Evolutionary conservation across 306 rosid species (phyloP).

Genomic region (Lithocarpus polystachyus): DNA sequence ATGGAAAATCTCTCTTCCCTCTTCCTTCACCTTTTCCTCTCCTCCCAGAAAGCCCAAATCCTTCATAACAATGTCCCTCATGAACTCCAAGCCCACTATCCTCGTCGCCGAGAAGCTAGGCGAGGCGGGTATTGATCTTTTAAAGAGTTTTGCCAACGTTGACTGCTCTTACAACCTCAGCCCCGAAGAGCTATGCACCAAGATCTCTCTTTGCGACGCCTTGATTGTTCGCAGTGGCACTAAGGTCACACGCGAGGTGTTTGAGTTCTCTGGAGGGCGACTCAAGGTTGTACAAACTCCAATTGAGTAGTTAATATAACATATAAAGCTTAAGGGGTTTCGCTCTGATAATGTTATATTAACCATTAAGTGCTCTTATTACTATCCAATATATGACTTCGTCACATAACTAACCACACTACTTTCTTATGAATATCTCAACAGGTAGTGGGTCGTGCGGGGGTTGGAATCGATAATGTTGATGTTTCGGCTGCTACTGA

Average conservation of each 20-base stretch:
- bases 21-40: neutral
- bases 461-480: slow-evolving; percentile 15
- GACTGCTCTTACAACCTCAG: slow-evolving; percentile 9
- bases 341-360: too few species aligned
- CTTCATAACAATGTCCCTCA: neutral
- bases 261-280: neutral
- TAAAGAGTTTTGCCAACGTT: neutral
- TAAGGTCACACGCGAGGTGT: slow-evolving; percentile 9
- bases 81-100: slow-evolving; percentile 3
- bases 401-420: too few species aligned
- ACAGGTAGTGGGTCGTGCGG: slow-evolving; percentile 5
- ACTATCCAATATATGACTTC: too few species aligned
- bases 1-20: neutral
- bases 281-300: neutral
- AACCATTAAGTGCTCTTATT: too few species aligned
- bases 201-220: slow-evolving; percentile 15
- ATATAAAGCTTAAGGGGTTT: too few species aligned
- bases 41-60: neutral
- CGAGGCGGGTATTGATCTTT: neutral
- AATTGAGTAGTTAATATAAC: too few species aligned
- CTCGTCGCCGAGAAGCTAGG: slow-evolving; percentile 13
- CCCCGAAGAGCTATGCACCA: slow-evolving; percentile 6
- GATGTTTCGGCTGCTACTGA: slow-evolving; percentile 14
- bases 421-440: too few species aligned
- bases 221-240: slow-evolving; percentile 18